These are phyloP conservation scores for Penicillium brevicompactum DNA, from an alignment of 2,329 filamentous ascomycete genomes.

Conservation along the genomic window DNA sequence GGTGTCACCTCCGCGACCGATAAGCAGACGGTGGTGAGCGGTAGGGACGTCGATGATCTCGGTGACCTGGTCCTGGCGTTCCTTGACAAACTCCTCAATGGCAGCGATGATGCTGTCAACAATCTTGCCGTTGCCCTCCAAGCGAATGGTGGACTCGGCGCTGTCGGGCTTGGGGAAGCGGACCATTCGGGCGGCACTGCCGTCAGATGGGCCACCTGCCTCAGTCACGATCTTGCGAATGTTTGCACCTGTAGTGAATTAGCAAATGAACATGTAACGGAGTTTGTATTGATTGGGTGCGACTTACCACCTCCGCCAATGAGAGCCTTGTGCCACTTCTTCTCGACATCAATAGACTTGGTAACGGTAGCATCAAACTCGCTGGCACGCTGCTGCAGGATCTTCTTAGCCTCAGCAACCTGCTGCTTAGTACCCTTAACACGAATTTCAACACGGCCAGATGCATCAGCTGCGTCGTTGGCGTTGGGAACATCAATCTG, in stretches of 20 bases:
- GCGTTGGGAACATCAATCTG: constrained; percentile 89
- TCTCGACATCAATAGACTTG: constrained; percentile 84
- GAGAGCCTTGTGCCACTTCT: constrained; percentile 82
- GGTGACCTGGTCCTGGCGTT: constrained; percentile 80
- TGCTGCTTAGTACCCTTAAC: constrained; percentile 91
- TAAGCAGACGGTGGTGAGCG: constrained; percentile 87
- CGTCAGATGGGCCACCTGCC: constrained; percentile 87
- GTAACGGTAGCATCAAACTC: constrained; percentile 89
- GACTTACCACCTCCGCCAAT: constrained; percentile 84
- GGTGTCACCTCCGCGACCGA: constrained; percentile 86
- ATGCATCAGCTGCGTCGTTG: constrained; percentile 66
- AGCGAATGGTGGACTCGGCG: constrained; percentile 78
- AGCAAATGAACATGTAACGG: constrained; percentile 29
- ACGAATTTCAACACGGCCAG: constrained; percentile 77
- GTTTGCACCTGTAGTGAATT: constrained; percentile 67
- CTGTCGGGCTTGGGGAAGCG: constrained; percentile 91
- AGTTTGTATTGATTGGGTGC: neutral
- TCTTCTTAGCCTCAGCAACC: constrained; percentile 87
- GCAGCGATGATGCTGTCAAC: constrained; percentile 86
- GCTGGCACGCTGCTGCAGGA: constrained; percentile 81
- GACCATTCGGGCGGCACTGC: constrained; percentile 82
- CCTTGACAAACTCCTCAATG: constrained; percentile 78
- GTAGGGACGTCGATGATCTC: constrained; percentile 79
- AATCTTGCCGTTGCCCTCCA: constrained; percentile 80
- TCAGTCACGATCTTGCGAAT: constrained; percentile 83